Percentiles rank a stretch among this genome's conserved stretches.
Conservation (phyloP, 768 basidiomycete genomes). For the Mycena kentingensis region DNA sequence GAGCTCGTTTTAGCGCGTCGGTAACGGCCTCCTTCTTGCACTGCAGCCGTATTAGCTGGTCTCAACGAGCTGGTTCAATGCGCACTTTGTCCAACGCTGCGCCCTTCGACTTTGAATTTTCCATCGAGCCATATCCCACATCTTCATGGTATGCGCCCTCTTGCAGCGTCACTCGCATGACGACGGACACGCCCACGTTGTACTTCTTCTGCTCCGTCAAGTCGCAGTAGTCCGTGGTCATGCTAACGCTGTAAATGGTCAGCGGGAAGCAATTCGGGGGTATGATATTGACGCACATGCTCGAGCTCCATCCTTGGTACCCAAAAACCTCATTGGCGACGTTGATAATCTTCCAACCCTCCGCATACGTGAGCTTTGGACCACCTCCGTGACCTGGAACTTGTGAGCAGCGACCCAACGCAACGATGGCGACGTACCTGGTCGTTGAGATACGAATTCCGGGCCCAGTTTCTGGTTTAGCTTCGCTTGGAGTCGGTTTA, state of each 20-base stretch:
- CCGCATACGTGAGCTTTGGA: slow-evolving; percentile 87
- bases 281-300: no score
- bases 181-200: slow-evolving; percentile 78
- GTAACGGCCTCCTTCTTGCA: slow-evolving; percentile 99
- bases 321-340: slow-evolving; percentile 98
- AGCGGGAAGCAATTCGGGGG: no score
- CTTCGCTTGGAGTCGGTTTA: slow-evolving; percentile 76
- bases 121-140: slow-evolving; percentile 84
- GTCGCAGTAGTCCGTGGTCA: slow-evolving; percentile 82
- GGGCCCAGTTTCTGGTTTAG: slow-evolving; percentile 90
- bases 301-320: slow-evolving; percentile 94
- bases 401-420: no score
- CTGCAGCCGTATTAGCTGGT: slow-evolving; percentile 41
- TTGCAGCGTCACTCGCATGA: slow-evolving; percentile 82
- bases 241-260: no score
- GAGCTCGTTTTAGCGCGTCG: slow-evolving; percentile 87
- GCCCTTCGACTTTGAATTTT: slow-evolving; percentile 85
- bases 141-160: slow-evolving; percentile 94
- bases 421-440: no score
- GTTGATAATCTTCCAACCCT: slow-evolving; percentile 98
- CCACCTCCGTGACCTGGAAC: slow-evolving; percentile 87
- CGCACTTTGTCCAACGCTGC: slow-evolving; percentile 88
- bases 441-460: slow-evolving; percentile 87
- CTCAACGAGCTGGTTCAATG: slow-evolving; percentile 2
- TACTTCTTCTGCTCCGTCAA: slow-evolving; percentile 67